Base-by-base conservation (phyloP, 331 rosid genomes). In the Acacia concinna region DNA sequence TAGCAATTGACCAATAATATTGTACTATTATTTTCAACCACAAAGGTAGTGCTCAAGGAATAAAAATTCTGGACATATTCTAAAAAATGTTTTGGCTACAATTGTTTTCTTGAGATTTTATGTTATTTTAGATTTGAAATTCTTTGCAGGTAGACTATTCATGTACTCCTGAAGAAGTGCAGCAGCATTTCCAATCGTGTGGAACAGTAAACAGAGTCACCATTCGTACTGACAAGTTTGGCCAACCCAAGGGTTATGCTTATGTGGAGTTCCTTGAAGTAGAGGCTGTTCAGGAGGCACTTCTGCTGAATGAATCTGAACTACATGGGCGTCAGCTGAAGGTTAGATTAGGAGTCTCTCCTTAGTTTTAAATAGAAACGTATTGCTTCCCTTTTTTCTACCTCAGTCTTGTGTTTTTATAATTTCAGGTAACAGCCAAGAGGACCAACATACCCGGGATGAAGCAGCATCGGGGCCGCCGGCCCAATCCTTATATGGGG, bases 221-320 rank as follows among this genome's bases (percentile, higher is more conserved):
- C 59, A 92, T 92, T 75, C 94, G 93, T 64, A 92, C 94, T 30
- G 96, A 92, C 56, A 92, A 92, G 90, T 90, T 83, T 79, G 97
- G 96, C 79, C 97, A 92, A 62, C 96, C 97, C 47, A 92, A 92
- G 85, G 97, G 97, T 46, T 92, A 89, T 88, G 97, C 97, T 23
- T 92, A 92, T 82, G 97, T 92, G 78, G 97, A 92, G 72, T 92
- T 92, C 79, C 23, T 92, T 7, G 97, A 92, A 81, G 79, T 74
- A 6, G 94, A 92, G 74, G 97, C 96, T 83, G 96, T 92, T 73
- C 96, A 92, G 75, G 96, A 87, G 81, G 97, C 96, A 49, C 76
- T 92, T 47, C 84, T 63, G 65, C 76, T 92, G 86, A 92, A 87
- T 79, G 97, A 92, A 79, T 87, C 94, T 71, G 92, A 90, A 79